These are phyloP conservation scores for Sphagnum fallax DNA, from an alignment of 228 moss, liverwort and hornwort species.

Conservation along the genomic window DNA sequence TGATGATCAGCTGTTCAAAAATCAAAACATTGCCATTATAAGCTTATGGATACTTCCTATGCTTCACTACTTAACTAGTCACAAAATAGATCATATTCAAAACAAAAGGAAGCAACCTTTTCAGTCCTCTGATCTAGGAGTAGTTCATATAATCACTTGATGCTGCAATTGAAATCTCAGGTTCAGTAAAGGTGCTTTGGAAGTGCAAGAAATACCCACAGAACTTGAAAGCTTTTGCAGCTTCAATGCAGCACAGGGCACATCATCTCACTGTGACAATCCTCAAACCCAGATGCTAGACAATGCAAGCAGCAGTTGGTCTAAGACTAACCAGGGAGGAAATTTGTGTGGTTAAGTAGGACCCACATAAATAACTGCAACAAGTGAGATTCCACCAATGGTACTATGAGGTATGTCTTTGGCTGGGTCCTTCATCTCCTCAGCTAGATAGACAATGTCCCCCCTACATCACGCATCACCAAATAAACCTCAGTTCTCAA, in stretches of 20 bases:
- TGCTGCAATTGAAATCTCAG: background rate
- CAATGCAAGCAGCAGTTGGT: background rate
- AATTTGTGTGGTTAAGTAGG: slow-evolving; percentile 8
- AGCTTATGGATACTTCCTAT: too few species aligned
- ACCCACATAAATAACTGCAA: slow-evolving; percentile 64
- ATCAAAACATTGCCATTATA: background rate
- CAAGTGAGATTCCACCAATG: slow-evolving; percentile 39
- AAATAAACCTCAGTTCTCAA: background rate
- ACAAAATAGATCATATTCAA: background rate
- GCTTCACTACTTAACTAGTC: too few species aligned
- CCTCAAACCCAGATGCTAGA: background rate
- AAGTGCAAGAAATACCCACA: background rate
- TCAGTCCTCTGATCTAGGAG: background rate
- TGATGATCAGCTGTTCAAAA: slow-evolving; percentile 55
- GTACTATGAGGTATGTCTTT: slow-evolving; percentile 64
- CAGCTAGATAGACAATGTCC: slow-evolving; percentile 71
- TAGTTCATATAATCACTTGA: background rate
- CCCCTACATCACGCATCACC: slow-evolving; percentile 28
- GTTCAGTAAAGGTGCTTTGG: too few species aligned
- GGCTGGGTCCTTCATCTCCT: slow-evolving; percentile 79
- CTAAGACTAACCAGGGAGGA: slow-evolving; percentile 1
- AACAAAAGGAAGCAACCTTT: background rate
- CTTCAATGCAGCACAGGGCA: too few species aligned
- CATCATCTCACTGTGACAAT: too few species aligned
- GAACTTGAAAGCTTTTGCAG: too few species aligned